phyloP scores from a whole-genome alignment of 306 rosid species.

The Citrullus amarus region DNA sequence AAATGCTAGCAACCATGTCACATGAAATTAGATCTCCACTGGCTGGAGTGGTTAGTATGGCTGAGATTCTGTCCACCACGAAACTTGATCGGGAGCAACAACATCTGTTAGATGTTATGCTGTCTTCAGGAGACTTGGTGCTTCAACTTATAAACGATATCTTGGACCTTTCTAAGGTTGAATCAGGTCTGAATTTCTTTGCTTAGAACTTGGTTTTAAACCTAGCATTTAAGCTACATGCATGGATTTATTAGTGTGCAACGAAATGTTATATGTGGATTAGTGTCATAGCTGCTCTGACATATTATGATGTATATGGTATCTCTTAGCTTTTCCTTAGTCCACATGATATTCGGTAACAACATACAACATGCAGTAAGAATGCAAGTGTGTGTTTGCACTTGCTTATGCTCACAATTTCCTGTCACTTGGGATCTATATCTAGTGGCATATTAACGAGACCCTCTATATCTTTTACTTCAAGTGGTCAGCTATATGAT shows the following conservation, averaged over 20 bases:
- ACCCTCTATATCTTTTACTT: not conserved
- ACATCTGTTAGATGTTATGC: conserved; percentile 74
- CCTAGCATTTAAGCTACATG: not conserved
- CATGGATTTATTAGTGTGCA: not conserved
- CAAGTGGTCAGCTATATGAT: not conserved
- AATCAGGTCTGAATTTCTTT: conserved; percentile 52
- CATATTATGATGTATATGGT: not conserved
- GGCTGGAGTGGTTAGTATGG: conserved; percentile 91
- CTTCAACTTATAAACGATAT: conserved; percentile 93
- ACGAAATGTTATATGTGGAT: not conserved
- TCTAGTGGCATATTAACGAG: not conserved
- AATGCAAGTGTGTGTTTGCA: too few species aligned
- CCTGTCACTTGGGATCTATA: not conserved
- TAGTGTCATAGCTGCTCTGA: not conserved
- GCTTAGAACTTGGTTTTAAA: not conserved
- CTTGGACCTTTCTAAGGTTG: conserved; percentile 95
- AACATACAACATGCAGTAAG: not conserved
- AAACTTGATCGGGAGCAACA: conserved; percentile 72
- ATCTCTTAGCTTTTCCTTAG: not conserved
- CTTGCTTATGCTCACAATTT: too few species aligned
- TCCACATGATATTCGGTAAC: not conserved
- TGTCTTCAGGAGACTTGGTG: conserved; percentile 89
- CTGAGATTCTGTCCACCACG: conserved; percentile 77
- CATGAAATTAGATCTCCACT: conserved; percentile 93
- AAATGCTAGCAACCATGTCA: conserved; percentile 96